Evolutionary conservation across 2,329 filamentous ascomycete species (phyloP), one percentile per base, ranked within the genome.

Genomic region (Sclerotinia minor): DNA sequence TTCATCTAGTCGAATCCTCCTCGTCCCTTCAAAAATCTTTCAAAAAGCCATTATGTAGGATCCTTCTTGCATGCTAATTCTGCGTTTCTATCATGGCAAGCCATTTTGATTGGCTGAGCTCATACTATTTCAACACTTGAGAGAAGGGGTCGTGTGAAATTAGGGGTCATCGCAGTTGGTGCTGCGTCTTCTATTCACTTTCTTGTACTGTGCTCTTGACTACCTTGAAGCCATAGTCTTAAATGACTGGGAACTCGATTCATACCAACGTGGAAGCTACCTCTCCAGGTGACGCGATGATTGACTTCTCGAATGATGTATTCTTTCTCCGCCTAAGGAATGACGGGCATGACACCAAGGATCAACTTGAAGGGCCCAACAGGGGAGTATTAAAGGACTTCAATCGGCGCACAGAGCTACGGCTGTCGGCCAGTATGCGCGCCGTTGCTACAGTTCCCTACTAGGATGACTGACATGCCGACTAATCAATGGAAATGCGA

Each of bases 291-390:
- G 15, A 35, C 29, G 44, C 45, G 45, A 38, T 15, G 59, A 50
- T 41, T 21, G 15, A 38, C 45, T 50, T 50, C 29, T 61, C n/a
- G 15, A 26, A 38, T 15, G 24, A 38, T 63, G 35, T 32, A 41
- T 38, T n/a, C 32, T 52, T 63, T 17, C 47, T 63, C 41, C 29
- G n/a, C 59, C 45, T 63, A 63, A 45, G 21, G 32, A 45, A 63
- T 63, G 59, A 50, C 59, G n/a, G 45, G 13, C 32, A 63, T 63
- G 59, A 35, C 35, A 61, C 29, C 15, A 50, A 50, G n/a, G 59
- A 26, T 63, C 47, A 21, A 50, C 45, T 38, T 38, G 45, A 50
- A 26, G 45, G 32, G 29, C 41, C 13, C n/a, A 52, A 47, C 26
- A 44, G 57, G 32, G 45, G n/a, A 38, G 45, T 21, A 7, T 26